Evolutionary conservation across 495 filamentous ascomycete species (phyloP).

Genomic region (Glonium stellatum): DNA sequence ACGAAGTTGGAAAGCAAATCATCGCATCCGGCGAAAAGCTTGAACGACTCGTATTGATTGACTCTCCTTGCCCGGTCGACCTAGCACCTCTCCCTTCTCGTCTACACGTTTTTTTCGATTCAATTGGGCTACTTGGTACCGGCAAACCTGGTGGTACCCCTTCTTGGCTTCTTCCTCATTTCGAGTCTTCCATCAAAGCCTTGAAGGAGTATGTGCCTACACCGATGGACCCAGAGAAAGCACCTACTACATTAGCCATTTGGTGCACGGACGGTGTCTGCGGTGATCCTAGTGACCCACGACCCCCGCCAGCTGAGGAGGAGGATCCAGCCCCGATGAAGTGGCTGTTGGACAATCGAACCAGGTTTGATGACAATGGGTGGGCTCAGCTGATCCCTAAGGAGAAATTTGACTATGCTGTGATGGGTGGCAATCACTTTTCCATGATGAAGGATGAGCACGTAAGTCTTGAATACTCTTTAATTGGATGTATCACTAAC

Average conservation of each 20-base stretch:
- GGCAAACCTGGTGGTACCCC: slow-evolving; percentile 55
- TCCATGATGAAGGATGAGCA: slow-evolving; percentile 60
- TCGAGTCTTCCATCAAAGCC: slow-evolving; percentile 66
- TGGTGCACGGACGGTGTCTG: slow-evolving; percentile 82
- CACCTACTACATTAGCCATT: slow-evolving; percentile 61
- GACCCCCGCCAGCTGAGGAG: slow-evolving; percentile 39
- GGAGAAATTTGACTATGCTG: slow-evolving; percentile 53
- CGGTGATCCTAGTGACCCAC: slow-evolving; percentile 58
- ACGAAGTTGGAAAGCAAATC: slow-evolving; percentile 70
- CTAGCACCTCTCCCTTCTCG: slow-evolving; percentile 70
- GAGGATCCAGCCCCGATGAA: slow-evolving; percentile 65
- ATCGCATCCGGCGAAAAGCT: slow-evolving; percentile 61
- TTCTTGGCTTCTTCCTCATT: slow-evolving; percentile 80
- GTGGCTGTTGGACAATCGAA: slow-evolving; percentile 72
- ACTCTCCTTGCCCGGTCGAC: slow-evolving; percentile 71
- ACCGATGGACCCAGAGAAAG: slow-evolving; percentile 44
- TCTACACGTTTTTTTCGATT: slow-evolving; percentile 72
- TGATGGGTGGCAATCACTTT: slow-evolving; percentile 65
- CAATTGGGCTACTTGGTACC: slow-evolving; percentile 73
- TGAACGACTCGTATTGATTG: slow-evolving; percentile 70
- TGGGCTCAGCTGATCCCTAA: slow-evolving; percentile 70
- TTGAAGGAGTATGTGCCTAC: slow-evolving; percentile 63
- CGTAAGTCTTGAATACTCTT: slow-evolving; percentile 36
- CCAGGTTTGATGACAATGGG: slow-evolving; percentile 68
- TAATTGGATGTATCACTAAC: slow-evolving; percentile 18